Evolutionary conservation across 306 rosid genomes (phyloP).

Genomic region (Hippophae tibetana): DNA sequence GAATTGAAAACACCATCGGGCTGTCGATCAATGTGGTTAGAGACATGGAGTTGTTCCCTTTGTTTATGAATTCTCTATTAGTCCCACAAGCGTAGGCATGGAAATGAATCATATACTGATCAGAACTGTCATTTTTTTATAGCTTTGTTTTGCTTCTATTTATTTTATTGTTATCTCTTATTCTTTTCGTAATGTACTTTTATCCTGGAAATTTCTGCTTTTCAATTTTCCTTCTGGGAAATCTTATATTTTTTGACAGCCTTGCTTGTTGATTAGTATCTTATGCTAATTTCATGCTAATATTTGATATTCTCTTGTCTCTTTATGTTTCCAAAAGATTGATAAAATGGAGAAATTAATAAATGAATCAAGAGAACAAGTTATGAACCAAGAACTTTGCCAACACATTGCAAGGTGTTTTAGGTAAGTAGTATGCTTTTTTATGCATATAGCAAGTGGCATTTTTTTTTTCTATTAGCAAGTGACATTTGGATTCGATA

Average conservation of each 20-base stretch:
- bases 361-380: constrained; percentile 35
- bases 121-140: too few relatives aligned
- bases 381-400: constrained; percentile 39
- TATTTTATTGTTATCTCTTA: too few relatives aligned
- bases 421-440: constrained; percentile 40
- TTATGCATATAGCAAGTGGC: not conserved
- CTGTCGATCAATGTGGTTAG: too few relatives aligned
- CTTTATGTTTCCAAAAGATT: constrained; percentile 34
- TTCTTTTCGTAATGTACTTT: not conserved
- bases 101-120: too few relatives aligned
- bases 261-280: not conserved
- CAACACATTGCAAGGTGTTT: constrained; percentile 45
- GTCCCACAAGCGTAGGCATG: too few relatives aligned
- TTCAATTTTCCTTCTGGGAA: not conserved
- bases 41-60: too few relatives aligned
- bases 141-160: too few relatives aligned
- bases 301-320: not conserved
- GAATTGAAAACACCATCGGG: not conserved
- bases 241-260: too few relatives aligned
- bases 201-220: not conserved
- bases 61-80: too few relatives aligned
- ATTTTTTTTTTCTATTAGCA: not conserved
- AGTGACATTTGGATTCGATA: constrained; percentile 2
- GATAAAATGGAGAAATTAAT: constrained; percentile 62
- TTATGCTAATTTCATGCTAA: not conserved